phyloP scores from a whole-genome alignment of 179 eudicot genomes.

The Vitellaria paradoxa region DNA sequence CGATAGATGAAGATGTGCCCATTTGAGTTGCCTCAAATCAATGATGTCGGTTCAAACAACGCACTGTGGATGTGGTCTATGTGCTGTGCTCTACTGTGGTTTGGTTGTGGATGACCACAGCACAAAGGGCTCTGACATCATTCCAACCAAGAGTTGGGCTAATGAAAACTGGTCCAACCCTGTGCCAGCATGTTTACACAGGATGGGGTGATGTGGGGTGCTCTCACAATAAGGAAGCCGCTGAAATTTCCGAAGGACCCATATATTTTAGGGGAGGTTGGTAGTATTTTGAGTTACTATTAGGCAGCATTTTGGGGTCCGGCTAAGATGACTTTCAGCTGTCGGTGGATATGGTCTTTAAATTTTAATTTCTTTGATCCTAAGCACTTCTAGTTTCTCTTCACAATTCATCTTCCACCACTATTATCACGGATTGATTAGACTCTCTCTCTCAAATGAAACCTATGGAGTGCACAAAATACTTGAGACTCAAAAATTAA shows the following conservation, averaged over 20 bases:
- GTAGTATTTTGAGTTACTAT: neutral
- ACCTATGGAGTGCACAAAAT: neutral
- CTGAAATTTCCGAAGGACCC: too few species aligned
- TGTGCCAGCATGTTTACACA: neutral
- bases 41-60: too few species aligned
- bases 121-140: neutral
- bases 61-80: too few species aligned
- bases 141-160: neutral
- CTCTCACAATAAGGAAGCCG: neutral
- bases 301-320: neutral
- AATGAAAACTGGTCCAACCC: conserved; percentile 6
- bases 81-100: too few species aligned
- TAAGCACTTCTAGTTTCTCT: neutral
- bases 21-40: too few species aligned
- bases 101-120: neutral
- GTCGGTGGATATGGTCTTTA: conserved; percentile 10
- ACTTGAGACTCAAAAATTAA: too few species aligned
- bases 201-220: neutral
- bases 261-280: neutral
- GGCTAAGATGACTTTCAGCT: neutral
- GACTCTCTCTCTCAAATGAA: neutral
- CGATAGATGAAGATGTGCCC: too few species aligned
- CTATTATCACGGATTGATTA: neutral
- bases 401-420: neutral
- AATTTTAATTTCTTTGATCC: neutral